A percentile compares a stretch with the other conserved stretches of the same genome.
phyloP scores from a whole-genome alignment of 73 alveolate genomes.

The Symbiodinium pilosum region DNA sequence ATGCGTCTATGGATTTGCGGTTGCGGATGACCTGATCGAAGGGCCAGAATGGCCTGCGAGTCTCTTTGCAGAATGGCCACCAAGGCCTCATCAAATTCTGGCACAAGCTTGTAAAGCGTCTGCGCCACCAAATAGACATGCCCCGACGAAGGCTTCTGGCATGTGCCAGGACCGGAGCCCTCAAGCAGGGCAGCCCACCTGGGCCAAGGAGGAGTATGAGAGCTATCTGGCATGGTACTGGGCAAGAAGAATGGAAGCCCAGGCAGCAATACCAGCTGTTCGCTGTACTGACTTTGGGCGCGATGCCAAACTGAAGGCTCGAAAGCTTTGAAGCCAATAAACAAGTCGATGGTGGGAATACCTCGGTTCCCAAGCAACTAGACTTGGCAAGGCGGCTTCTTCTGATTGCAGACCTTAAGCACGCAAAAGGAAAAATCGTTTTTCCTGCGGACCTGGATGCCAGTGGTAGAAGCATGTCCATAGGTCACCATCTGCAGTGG shows the following conservation, averaged over 20 bases:
- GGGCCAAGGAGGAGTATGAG: background rate
- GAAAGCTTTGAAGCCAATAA: conserved; percentile 5
- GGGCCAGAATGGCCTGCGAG: conserved; percentile 14
- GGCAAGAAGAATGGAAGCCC: conserved; percentile 38
- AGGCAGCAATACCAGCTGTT: conserved; percentile 6
- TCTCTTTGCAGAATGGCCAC: background rate
- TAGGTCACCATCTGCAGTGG: conserved; percentile 47
- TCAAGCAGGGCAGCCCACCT: conserved; percentile 1
- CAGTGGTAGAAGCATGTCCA: conserved; percentile 81
- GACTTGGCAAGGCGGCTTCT: no score
- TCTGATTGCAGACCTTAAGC: no score
- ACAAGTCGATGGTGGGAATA: conserved; percentile 47
- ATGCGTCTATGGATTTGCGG: conserved; percentile 34
- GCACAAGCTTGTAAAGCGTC: conserved; percentile 44
- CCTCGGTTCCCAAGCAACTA: background rate
- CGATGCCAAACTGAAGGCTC: background rate
- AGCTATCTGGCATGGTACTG: background rate
- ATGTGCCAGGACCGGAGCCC: background rate
- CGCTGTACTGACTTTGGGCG: background rate
- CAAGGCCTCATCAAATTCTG: conserved; percentile 23
- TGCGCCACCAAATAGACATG: conserved; percentile 55
- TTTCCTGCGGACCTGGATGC: background rate
- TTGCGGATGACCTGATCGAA: conserved; percentile 40
- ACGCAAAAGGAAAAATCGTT: no score
- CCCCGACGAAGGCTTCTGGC: background rate